Percentiles rank a stretch among this genome's conserved stretches.
Evolutionary conservation across 768 basidiomycete genomes (phyloP).

Genomic region (Tylopilus vinaceipallidus): DNA sequence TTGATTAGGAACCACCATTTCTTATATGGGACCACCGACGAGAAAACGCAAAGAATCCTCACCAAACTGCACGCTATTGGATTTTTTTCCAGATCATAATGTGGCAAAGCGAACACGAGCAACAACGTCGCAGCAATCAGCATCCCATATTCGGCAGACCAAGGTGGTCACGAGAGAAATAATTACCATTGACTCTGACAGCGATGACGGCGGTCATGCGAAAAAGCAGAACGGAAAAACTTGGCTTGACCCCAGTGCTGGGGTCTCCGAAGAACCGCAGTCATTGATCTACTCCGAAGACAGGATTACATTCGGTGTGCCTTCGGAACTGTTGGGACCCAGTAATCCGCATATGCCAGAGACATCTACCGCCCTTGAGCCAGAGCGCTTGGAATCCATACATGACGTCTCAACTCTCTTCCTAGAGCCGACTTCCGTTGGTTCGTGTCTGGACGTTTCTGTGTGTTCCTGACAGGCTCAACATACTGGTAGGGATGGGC

Average conservation of each 20-base stretch:
- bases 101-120: conserved; percentile 21
- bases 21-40: conserved; percentile 33
- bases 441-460: too few relatives aligned
- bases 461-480: too few relatives aligned
- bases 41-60: conserved; percentile 35
- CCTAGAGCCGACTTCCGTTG: neutral
- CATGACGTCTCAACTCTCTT: too few relatives aligned
- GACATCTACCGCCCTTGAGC: neutral
- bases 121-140: conserved; percentile 1
- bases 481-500: too few relatives aligned
- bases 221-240: neutral
- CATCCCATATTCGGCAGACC: neutral
- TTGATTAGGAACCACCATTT: too few relatives aligned
- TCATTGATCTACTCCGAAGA: neutral
- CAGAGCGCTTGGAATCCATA: conserved; percentile 3
- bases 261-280: neutral
- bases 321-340: conserved; percentile 25
- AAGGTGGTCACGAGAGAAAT: conserved; percentile 35
- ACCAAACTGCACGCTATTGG: conserved; percentile 40
- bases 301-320: conserved; percentile 20
- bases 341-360: neutral
- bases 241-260: neutral
- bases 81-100: conserved; percentile 42
- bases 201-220: conserved; percentile 34
- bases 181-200: conserved; percentile 65